A percentile compares a stretch with the other conserved stretches of the same genome.
Conservation (phyloP, 345 rosid species). For the Erodium maritimum region DNA sequence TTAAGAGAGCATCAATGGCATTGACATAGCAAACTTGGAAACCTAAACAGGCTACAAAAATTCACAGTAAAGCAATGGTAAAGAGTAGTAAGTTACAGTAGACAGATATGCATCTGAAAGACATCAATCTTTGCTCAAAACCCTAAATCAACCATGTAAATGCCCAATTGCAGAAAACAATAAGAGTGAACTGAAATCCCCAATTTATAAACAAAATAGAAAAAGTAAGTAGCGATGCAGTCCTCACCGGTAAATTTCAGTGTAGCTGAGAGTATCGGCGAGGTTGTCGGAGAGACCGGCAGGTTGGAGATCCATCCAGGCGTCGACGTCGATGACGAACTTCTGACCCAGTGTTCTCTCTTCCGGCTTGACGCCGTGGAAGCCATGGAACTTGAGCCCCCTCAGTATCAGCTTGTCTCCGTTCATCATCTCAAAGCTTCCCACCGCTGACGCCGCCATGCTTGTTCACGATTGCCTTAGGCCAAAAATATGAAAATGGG, state of each 20-base stretch:
- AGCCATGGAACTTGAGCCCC: conserved; percentile 76
- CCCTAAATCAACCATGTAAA: no score
- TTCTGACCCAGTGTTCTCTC: conserved; percentile 69
- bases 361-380: conserved; percentile 74
- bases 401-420: conserved; percentile 69
- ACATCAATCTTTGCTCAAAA: no score
- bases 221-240: no score
- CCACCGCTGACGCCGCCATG: no score
- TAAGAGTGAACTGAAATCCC: not conserved
- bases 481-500: no score
- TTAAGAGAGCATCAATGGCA: not conserved
- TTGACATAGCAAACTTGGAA: not conserved
- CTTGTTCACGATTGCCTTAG: no score
- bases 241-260: conserved; percentile 75
- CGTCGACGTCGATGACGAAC: conserved; percentile 80
- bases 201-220: not conserved
- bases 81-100: no score
- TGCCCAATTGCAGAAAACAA: not conserved
- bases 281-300: conserved; percentile 66
- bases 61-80: no score
- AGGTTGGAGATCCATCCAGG: conserved; percentile 68
- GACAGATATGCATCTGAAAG: no score
- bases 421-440: no score
- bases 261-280: conserved; percentile 62
- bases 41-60: no score